Evolutionary conservation across 2,329 filamentous ascomycete genomes (phyloP), one percentile per base, ranked within the genome.

Genomic region (Rugonectria rugulosa): DNA sequence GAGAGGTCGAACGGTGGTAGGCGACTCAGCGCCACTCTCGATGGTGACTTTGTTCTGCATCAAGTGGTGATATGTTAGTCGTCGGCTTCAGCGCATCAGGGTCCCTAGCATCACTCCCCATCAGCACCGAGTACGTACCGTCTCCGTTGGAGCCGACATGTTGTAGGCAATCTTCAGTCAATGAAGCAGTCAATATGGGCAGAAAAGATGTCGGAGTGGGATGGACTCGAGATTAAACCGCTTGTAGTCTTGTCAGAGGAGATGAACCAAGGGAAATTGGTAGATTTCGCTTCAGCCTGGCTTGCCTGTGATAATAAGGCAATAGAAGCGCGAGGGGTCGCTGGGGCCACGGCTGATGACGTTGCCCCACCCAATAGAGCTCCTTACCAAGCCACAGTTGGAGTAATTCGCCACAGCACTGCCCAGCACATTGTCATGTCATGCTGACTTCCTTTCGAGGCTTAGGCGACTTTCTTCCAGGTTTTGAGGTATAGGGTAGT

Each of bases 1-100:
- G 69, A 88, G 79, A 7, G 86, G 86, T 65, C 80, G 77, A 49
- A 81, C 86, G 38, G 86, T 89, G 10, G 86, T 88, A 9, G 86
- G 86, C 41, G 86, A 88, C 73, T 89, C 86, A 31, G 86, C 82
- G 57, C 72, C 80, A 49, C 71, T 71, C 50, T 75, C 73, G 24
- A 70, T 67, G 29, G 73, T 69, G 32, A 70, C 67, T 65, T 84
- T 85, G 65, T 68, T 75, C 77, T 83, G 60, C 12, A 45, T 40
- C n/a, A 40, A 49, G 46, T 59, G 51, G 42, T 4, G 24, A 24
- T 37, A 46, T 50, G 61, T 72, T 58, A 70, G 68, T 50, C 34
- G 24, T 51, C 40, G 48, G 34, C 52, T 45, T 55, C 40, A 32
- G 44, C 38, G 56, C 58, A 64, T 53, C 21, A 52, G 37, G 47